phyloP scores from a whole-genome alignment of 2,329 filamentous ascomycete genomes.

The Trichoderma oligosporum region DNA sequence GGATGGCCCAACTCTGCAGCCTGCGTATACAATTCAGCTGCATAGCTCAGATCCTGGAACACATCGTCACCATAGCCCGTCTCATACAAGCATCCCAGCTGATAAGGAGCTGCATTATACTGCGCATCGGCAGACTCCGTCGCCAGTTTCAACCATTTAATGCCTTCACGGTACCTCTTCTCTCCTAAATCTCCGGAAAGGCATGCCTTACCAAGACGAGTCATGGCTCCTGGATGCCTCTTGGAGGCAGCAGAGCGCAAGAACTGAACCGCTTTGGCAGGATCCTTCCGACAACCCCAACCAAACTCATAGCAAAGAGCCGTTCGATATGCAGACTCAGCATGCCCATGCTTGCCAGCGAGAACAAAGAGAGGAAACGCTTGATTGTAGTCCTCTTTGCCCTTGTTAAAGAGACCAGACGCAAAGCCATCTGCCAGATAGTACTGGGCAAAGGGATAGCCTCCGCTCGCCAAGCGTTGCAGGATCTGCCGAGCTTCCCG shows the following conservation, averaged over 20 bases:
- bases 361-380: conserved; percentile 91
- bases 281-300: conserved; percentile 90
- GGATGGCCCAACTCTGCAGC: conserved; percentile 87
- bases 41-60: conserved; percentile 85
- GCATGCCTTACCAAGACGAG: conserved; percentile 85
- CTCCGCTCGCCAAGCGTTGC: conserved; percentile 77
- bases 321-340: conserved; percentile 90
- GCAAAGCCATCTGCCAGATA: conserved; percentile 93
- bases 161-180: conserved; percentile 81
- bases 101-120: conserved; percentile 90
- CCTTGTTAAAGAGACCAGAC: conserved; percentile 92
- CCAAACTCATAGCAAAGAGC: conserved; percentile 97
- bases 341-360: conserved; percentile 94
- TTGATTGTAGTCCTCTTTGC: conserved; percentile 84
- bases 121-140: conserved; percentile 84
- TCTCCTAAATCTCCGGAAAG: conserved; percentile 83
- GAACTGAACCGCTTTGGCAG: conserved; percentile 89
- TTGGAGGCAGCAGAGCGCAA: conserved; percentile 87
- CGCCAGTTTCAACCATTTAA: conserved; percentile 95
- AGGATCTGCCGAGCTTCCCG: conserved; percentile 87
- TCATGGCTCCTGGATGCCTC: conserved; percentile 92
- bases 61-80: conserved; percentile 92
- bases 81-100: conserved; percentile 84
- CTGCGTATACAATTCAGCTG: conserved; percentile 90
- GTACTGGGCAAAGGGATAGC: conserved; percentile 96